Base-by-base conservation (phyloP, 768 basidiomycete genomes). In the Xerocomus potaroensis region DNA sequence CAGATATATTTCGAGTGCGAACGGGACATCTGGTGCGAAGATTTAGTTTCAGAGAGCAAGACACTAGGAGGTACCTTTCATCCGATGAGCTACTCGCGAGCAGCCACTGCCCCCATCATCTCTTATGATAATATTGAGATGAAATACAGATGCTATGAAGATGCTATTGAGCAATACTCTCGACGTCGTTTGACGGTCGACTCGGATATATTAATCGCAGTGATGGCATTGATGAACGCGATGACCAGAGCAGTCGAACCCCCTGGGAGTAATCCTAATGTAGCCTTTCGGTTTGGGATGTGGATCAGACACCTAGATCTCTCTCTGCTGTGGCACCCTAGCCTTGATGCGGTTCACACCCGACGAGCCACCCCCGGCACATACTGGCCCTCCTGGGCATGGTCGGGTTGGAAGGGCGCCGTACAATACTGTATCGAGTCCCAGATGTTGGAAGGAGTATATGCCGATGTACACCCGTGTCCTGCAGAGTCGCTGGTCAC, bases 331-430 rank as follows among this genome's bases (percentile, higher is more conserved):
- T 61, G 61, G 61, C 55, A 63, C 4, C 60, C 60, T 11, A 62
- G 29, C 10, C 21, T 56, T 1, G 36, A 48, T 26, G 15, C 44
- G 6, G 12, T 34, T 3, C 48, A 50, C 33, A 26, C 41, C 4
- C 47, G 55, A 6, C 61, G 60, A 2, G 35, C 33, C 21, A n/a
- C 7, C 2, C 24, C 31, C 12, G 12, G 14, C 30, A n/a, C 48
- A 1, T 19, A 11, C 26, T 62, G 50, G 45, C 60, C 58, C 5
- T 60, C 61, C 14, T 61, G 60, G 60, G 58, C 61, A 12, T 61
- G 60, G 55, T 48, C 61, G 5, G 60, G 55, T 2, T 61, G 60
- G 61, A 53, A 37, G 21, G 61, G 61, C 31, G 58, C 55, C 8
- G 42, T 52, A 12, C 22, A 44, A 7, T 56, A 50, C n/a, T 24